Percentiles rank a stretch among this genome's conserved stretches.
These are phyloP conservation scores for Microbotryomycetes sp. DNA, from an alignment of 1,284 basidiomycete species.

Conservation along the genomic window DNA sequence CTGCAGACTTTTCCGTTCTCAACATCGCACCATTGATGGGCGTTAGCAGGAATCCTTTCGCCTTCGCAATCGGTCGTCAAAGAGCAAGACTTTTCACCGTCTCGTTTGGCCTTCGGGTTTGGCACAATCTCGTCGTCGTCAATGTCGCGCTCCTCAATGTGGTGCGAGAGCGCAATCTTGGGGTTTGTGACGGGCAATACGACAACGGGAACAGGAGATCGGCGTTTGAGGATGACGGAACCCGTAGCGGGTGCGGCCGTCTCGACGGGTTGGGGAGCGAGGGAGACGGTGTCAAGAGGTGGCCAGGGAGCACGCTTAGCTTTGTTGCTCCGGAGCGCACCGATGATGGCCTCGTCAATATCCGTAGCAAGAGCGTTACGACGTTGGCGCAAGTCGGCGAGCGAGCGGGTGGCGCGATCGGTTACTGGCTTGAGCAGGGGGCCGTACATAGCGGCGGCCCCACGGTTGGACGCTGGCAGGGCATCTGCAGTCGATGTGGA, in stretches of 20 bases:
- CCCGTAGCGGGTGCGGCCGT: background rate
- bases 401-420: background rate
- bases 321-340: background rate
- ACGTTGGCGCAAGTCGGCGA: background rate
- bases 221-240: background rate
- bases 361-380: too few relatives aligned
- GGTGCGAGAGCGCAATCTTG: background rate
- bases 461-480: background rate
- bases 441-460: background rate
- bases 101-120: constrained; percentile 19
- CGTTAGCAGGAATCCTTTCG: background rate
- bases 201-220: background rate
- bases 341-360: background rate
- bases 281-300: background rate
- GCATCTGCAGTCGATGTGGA: background rate
- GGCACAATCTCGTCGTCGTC: background rate
- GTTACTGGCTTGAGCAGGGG: background rate
- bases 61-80: background rate
- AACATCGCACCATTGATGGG: background rate
- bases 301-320: background rate
- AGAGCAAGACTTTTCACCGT: background rate
- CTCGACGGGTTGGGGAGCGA: too few relatives aligned
- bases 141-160: background rate
- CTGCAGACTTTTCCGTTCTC: background rate
- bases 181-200: background rate